These are phyloP conservation scores for Nitzschia inconspicua DNA, from an alignment of 108 stramenopile species.

Conservation along the genomic window DNA sequence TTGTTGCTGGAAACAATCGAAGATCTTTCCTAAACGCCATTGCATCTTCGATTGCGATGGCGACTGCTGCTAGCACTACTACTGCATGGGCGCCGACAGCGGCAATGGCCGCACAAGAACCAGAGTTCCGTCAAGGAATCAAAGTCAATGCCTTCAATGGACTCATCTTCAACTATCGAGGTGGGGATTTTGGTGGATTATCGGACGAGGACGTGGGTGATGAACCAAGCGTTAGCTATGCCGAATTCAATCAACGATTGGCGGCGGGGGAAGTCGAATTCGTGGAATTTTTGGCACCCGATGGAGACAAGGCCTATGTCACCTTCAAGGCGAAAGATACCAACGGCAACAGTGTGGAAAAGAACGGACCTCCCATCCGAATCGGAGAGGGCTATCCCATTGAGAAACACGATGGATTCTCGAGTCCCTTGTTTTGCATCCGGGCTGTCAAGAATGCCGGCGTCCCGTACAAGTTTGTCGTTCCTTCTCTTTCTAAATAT, in stretches of 20 bases:
- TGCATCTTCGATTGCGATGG: background rate
- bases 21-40: too few species aligned
- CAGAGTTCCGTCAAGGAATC: slow-evolving; percentile 28
- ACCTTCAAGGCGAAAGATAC: slow-evolving; percentile 51
- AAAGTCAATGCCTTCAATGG: slow-evolving; percentile 70
- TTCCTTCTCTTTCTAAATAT: slow-evolving; percentile 45
- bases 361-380: slow-evolving; percentile 35
- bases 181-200: slow-evolving; percentile 50
- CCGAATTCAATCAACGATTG: slow-evolving; percentile 52
- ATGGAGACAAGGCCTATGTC: slow-evolving; percentile 76
- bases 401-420: slow-evolving; percentile 70
- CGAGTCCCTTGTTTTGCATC: slow-evolving; percentile 65
- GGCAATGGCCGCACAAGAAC: slow-evolving; percentile 23
- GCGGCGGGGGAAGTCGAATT: slow-evolving; percentile 57
- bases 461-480: slow-evolving; percentile 80
- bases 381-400: slow-evolving; percentile 80
- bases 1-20: too few species aligned
- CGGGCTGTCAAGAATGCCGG: slow-evolving; percentile 60
- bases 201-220: slow-evolving; percentile 44
- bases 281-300: slow-evolving; percentile 78
- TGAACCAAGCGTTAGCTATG: slow-evolving; percentile 69
- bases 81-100: background rate
- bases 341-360: slow-evolving; percentile 9
- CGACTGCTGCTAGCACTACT: background rate
- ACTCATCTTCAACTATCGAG: slow-evolving; percentile 71